These are phyloP conservation scores for Streptanthus diversifolius DNA, from an alignment of 345 rosid species.

Conservation along the genomic window DNA sequence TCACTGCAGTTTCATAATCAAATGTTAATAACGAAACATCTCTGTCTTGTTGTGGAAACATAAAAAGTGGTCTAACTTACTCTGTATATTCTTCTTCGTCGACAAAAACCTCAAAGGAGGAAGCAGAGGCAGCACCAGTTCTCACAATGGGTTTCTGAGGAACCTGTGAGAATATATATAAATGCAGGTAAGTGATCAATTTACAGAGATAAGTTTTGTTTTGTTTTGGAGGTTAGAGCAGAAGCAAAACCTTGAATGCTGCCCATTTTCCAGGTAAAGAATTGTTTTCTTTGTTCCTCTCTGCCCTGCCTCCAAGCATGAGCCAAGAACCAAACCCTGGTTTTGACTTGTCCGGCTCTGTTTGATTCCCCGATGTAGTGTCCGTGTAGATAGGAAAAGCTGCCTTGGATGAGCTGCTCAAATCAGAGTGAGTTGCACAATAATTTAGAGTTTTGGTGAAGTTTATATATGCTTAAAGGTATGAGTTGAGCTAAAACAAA, in stretches of 20 bases:
- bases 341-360: constrained; percentile 46
- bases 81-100: constrained; percentile 69
- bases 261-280: constrained; percentile 74
- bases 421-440: constrained; percentile 6
- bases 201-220: not conserved
- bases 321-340: constrained; percentile 54
- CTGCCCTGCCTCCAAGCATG: constrained; percentile 61
- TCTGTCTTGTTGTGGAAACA: not conserved
- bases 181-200: constrained; percentile 13
- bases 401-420: constrained; percentile 45
- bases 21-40: not conserved
- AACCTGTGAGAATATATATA: constrained; percentile 40
- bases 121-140: constrained; percentile 39
- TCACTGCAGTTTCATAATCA: constrained; percentile 10
- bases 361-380: constrained; percentile 32
- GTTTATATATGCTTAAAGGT: not conserved
- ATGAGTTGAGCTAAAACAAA: not conserved
- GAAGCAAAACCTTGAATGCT: constrained; percentile 59
- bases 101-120: constrained; percentile 69
- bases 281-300: constrained; percentile 93
- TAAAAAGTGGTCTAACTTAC: constrained; percentile 42
- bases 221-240: not conserved
- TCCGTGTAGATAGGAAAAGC: constrained; percentile 55
- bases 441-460: not conserved
- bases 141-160: constrained; percentile 54